Evolutionary conservation across 345 rosid species (phyloP).

Genomic region (Isatis tinctoria): DNA sequence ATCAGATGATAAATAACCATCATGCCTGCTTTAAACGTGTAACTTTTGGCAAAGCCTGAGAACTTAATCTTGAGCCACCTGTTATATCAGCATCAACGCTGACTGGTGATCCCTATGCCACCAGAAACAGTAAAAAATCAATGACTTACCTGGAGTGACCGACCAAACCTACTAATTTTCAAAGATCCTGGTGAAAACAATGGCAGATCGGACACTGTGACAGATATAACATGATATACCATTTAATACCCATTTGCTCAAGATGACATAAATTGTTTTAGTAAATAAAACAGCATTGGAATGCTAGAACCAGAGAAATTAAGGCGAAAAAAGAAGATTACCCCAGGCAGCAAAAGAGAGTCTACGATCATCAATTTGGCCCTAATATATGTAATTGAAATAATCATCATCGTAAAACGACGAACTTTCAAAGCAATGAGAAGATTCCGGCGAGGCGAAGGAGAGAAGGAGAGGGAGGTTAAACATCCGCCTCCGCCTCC

Average conservation of each 20-base stretch:
- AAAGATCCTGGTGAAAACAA: too few relatives aligned
- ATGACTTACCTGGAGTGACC: background rate
- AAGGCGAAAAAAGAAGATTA: conserved; percentile 37
- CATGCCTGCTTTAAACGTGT: conserved; percentile 77
- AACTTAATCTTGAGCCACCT: conserved; percentile 70
- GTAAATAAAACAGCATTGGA: background rate
- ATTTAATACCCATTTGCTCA: background rate
- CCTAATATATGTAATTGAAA: too few relatives aligned
- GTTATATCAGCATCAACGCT: conserved; percentile 89
- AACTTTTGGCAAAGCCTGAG: conserved; percentile 69
- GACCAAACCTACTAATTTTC: too few relatives aligned
- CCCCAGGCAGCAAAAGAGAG: conserved; percentile 91
- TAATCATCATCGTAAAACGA: too few relatives aligned
- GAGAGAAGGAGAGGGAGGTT: too few relatives aligned
- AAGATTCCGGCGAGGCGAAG: too few relatives aligned
- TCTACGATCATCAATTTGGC: conserved; percentile 80
- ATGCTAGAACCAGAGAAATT: background rate
- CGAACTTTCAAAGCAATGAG: too few relatives aligned
- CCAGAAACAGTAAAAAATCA: conserved; percentile 13
- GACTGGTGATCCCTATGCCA: conserved; percentile 56
- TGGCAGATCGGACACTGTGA: background rate
- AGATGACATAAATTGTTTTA: background rate
- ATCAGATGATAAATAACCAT: background rate
- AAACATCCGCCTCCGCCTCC: conserved; percentile 73
- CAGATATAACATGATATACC: background rate